Conservation (phyloP, 2,329 filamentous ascomycete genomes). For the Atkinsonella hypoxylon region DNA sequence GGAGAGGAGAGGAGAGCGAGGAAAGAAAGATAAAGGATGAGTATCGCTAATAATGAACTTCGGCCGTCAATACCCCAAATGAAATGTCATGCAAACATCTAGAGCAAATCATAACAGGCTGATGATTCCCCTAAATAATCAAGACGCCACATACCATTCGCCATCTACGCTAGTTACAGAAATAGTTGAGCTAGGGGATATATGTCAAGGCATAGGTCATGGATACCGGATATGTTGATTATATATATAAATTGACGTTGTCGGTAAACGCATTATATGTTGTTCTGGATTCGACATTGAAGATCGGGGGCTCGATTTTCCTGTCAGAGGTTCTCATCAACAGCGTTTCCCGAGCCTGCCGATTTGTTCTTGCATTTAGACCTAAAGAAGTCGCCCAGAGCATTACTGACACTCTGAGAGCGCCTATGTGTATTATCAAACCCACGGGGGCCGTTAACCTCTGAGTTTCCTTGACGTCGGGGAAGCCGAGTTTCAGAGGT, state of each 20-base stretch:
- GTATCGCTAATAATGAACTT: not conserved
- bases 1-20: too few species aligned
- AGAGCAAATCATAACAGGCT: not conserved
- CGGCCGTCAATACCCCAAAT: not conserved
- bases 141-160: too few species aligned
- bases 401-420: slow-evolving; percentile 29
- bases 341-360: slow-evolving; percentile 9
- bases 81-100: not conserved
- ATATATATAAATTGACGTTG: not conserved
- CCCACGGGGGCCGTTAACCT: slow-evolving; percentile 8
- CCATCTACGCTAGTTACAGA: too few species aligned
- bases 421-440: slow-evolving; percentile 16
- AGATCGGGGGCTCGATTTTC: not conserved
- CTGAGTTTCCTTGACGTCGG: slow-evolving; percentile 11
- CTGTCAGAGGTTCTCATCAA: not conserved
- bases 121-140: not conserved
- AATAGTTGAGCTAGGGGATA: not conserved
- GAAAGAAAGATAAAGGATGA: too few species aligned
- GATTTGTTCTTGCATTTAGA: slow-evolving; percentile 21
- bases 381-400: slow-evolving; percentile 28
- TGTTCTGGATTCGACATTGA: not conserved
- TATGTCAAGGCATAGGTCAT: not conserved
- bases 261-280: not conserved
- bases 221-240: not conserved
- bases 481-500: slow-evolving; percentile 17